Percentiles rank a stretch among this genome's conserved stretches.
phyloP scores from a whole-genome alignment of 257 asterid species.

The Solanum piurae region DNA sequence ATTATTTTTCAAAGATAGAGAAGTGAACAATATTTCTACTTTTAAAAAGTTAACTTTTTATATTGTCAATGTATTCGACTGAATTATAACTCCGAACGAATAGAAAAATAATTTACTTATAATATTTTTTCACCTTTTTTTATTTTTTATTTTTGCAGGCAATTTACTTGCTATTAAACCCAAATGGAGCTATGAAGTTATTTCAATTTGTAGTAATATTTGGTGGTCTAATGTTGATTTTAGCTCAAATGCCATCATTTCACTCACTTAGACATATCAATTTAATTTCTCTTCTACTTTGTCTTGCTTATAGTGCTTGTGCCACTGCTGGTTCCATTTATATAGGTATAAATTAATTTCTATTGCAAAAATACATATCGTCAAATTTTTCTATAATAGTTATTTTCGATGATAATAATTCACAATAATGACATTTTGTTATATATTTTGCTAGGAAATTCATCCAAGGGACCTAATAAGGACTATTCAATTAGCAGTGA shows the following conservation, averaged over 20 bases:
- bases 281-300: constrained; percentile 56
- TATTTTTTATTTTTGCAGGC: constrained; percentile 28
- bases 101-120: neutral
- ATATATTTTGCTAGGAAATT: constrained; percentile 36
- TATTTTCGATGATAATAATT: neutral
- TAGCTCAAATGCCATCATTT: constrained; percentile 94
- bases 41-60: neutral
- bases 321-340: constrained; percentile 79
- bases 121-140: neutral
- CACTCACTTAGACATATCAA: constrained; percentile 89
- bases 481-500: constrained; percentile 45
- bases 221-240: constrained; percentile 67
- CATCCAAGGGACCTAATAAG: constrained; percentile 56
- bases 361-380: neutral
- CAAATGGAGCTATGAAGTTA: constrained; percentile 54
- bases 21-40: neutral
- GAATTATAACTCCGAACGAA: neutral
- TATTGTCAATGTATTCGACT: neutral
- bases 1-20: neutral
- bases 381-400: neutral
- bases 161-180: constrained; percentile 43
- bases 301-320: constrained; percentile 69
- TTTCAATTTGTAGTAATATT: constrained; percentile 57
- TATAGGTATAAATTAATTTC: constrained; percentile 35
- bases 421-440: neutral